phyloP scores from a whole-genome alignment of 257 asterid species.

The Craterostigma plantagineum region DNA sequence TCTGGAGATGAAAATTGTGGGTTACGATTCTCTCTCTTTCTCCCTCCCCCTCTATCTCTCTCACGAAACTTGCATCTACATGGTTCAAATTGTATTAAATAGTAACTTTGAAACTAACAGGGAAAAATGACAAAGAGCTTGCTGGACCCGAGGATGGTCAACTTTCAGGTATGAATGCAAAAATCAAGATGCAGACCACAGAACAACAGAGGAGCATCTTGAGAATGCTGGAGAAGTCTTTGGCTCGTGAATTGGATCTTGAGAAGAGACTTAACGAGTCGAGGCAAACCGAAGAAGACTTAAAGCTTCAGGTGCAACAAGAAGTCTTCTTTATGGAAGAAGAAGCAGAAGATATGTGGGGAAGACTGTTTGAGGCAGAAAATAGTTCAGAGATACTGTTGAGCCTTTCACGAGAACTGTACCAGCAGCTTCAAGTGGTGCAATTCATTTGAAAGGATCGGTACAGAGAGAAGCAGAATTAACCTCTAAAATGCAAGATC shows the following conservation, averaged over 20 bases:
- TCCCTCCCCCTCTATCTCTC: slow-evolving; percentile 5
- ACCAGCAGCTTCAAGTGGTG: slow-evolving; percentile 27
- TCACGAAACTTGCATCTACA: not conserved
- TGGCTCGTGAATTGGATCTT: slow-evolving; percentile 75
- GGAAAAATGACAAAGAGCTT: slow-evolving; percentile 25
- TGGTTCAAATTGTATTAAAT: not conserved
- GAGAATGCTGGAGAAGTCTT: slow-evolving; percentile 81
- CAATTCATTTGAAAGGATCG: slow-evolving; percentile 32
- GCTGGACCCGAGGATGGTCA: slow-evolving; percentile 18
- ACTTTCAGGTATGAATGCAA: slow-evolving; percentile 24
- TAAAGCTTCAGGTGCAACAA: slow-evolving; percentile 45
- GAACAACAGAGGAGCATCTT: slow-evolving; percentile 62
- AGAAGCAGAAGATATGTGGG: slow-evolving; percentile 56
- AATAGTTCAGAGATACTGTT: slow-evolving; percentile 44
- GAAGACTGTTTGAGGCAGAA: slow-evolving; percentile 60
- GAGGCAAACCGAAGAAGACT: slow-evolving; percentile 47
- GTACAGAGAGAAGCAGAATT: slow-evolving; percentile 49
- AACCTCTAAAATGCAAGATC: slow-evolving; percentile 21
- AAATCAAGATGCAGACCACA: slow-evolving; percentile 65
- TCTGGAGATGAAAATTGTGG: slow-evolving; percentile 32
- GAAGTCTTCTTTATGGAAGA: slow-evolving; percentile 47
- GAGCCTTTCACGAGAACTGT: slow-evolving; percentile 43
- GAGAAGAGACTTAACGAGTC: slow-evolving; percentile 67
- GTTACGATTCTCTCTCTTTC: slow-evolving; percentile 4
- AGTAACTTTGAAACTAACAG: slow-evolving; percentile 19